Evolutionary conservation across 2,329 filamentous ascomycete species (phyloP), one percentile per base, ranked within the genome.

Genomic region (Ceratocystis huliohia): DNA sequence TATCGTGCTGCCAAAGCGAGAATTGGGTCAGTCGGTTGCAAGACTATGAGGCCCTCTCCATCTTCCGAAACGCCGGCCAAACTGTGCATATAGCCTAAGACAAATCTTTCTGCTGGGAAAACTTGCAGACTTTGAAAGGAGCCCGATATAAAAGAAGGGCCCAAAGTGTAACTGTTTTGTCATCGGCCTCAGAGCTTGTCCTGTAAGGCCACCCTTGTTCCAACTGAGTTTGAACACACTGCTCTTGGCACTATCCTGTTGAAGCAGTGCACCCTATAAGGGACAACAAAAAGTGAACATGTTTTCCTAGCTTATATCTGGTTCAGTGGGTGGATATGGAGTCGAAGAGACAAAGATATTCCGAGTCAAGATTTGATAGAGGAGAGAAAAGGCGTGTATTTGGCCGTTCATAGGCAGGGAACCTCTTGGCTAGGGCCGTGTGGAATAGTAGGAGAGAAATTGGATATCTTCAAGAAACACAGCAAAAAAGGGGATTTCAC

Each of bases 131-230:
- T 2, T 1, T 48, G 45, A 48, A 48, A 20, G 45, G 5, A 6
- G 20, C 20, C 5, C 45, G 45, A 4, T 48, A 48, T 20, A 17
- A 48, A 1, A 48, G 45, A 17, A 48, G 20, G 0, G 45, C 45
- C 5, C 20, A 20, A 6, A 20, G 45, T 48, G 17, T 17, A n/a
- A 20, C 17, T 33, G 30, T 7, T 1, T 7, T 33, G 5, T 33
- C 1, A 7, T 33, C 30, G 6, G 1, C 30, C 0, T 5, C 0
- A 6, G 0, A 33, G 3, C 6, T 5, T 7, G 5, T 0, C 30
- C 17, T 48, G 15, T n/a, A 20, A 4, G 45, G 4, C 20, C 3
- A 20, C 45, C 20, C 17, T 48, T 48, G 20, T 48, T 5, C 20
- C 45, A 17, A n/a, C 15, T n/a, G 15, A 48, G 17, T n/a, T 48